phyloP scores from a whole-genome alignment of 345 rosid species.

The Citrus inodora region DNA sequence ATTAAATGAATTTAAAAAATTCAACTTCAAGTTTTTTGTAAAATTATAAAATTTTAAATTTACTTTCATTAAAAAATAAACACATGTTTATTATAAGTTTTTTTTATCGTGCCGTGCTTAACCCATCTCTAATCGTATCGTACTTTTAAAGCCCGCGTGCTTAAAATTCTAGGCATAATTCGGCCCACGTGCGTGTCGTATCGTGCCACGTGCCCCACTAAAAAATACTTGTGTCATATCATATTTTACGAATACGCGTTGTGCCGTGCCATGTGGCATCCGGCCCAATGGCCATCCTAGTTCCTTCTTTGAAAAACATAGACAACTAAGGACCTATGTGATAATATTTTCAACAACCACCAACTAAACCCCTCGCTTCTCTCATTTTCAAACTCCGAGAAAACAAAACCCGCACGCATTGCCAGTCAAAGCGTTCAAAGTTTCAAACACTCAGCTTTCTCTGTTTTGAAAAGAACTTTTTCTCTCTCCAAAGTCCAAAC shows the following conservation, averaged over 20 bases:
- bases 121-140: accelerated
- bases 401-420: not conserved
- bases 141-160: accelerated
- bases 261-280: accelerated
- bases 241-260: accelerated
- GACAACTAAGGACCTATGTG: too few relatives aligned
- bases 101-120: too few relatives aligned
- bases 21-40: too few relatives aligned
- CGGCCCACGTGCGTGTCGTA: accelerated
- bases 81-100: accelerated
- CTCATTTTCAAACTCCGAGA: not conserved
- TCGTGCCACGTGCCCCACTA: accelerated
- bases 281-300: accelerated
- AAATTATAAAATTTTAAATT: too few relatives aligned
- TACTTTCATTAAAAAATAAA: too few relatives aligned
- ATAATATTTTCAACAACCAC: too few relatives aligned
- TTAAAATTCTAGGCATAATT: accelerated
- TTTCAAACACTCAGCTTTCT: constrained; percentile 1
- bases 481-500: not conserved
- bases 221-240: too few relatives aligned
- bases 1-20: too few relatives aligned
- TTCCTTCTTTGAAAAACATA: too few relatives aligned
- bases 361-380: not conserved
- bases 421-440: constrained; percentile 17
- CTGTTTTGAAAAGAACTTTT: not conserved